phyloP scores from a whole-genome alignment of 2,329 filamentous ascomycete genomes.

The Emmonsiellopsis sp. region DNA sequence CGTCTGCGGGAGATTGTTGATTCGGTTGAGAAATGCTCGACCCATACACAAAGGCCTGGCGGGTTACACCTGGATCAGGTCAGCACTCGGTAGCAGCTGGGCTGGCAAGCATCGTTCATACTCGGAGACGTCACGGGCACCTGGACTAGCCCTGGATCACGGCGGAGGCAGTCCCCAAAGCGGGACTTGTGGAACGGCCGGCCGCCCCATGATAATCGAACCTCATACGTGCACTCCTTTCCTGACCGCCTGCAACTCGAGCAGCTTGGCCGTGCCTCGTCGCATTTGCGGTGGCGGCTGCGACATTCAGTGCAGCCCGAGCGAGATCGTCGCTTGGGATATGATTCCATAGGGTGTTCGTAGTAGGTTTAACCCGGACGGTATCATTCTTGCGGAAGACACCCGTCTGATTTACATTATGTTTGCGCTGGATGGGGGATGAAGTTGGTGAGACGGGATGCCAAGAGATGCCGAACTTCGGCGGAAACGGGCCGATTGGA shows the following conservation, averaged over 20 bases:
- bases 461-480: no score
- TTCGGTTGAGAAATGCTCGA: neutral
- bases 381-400: neutral
- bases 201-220: conserved; percentile 12
- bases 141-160: conserved; percentile 9
- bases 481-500: no score
- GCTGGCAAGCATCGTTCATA: neutral
- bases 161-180: conserved; percentile 12
- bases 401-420: no score
- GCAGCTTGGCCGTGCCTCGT: conserved; percentile 10
- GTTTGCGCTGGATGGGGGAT: no score
- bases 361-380: neutral
- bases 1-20: neutral
- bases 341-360: neutral
- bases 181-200: conserved; percentile 12
- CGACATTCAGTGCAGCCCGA: conserved; percentile 13
- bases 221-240: conserved; percentile 8
- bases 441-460: no score
- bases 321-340: conserved; percentile 10
- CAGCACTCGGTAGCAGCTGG: neutral
- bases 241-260: conserved; percentile 8
- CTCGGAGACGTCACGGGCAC: conserved; percentile 6
- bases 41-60: conserved; percentile 4
- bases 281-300: conserved; percentile 13
- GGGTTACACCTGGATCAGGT: neutral